These are phyloP conservation scores for Camellia japonica DNA, from an alignment of 148 eudicot genomes.

Conservation along the genomic window DNA sequence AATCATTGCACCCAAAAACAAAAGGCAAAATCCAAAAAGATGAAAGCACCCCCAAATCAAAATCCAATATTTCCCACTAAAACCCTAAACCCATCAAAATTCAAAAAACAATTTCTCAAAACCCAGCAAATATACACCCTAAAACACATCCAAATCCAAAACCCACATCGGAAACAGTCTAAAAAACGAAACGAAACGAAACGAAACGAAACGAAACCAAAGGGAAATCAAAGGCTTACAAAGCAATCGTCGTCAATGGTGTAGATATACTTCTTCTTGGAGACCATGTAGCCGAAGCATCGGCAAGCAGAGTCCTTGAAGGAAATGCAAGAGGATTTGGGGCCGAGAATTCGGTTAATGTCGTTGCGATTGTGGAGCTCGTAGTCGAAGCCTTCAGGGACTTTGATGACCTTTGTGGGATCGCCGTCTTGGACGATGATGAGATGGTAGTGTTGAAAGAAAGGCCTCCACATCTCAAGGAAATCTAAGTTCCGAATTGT, in stretches of 20 bases:
- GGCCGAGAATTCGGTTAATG: neutral
- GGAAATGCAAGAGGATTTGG: neutral
- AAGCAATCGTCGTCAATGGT: conserved; percentile 15
- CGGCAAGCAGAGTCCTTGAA: conserved; percentile 6
- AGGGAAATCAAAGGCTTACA: neutral
- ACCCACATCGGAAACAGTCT: neutral
- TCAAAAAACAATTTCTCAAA: neutral
- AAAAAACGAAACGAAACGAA: neutral
- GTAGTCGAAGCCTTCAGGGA: neutral
- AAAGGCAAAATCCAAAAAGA: neutral
- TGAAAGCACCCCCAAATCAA: neutral
- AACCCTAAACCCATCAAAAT: neutral
- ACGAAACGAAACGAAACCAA: neutral
- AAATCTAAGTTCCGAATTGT: neutral
- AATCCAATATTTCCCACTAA: neutral
- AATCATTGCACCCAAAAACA: neutral
- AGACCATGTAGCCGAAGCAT: too few relatives aligned
- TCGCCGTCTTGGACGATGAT: neutral
- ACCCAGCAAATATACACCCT: neutral
- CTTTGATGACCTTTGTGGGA: neutral
- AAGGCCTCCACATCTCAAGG: neutral
- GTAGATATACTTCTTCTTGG: conserved; percentile 10
- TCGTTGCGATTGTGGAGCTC: neutral
- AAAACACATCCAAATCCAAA: neutral
- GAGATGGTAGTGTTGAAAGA: neutral